Evolutionary conservation across 352 stramenopile genomes (phyloP).

Genomic region (Peronospora tabacina): DNA sequence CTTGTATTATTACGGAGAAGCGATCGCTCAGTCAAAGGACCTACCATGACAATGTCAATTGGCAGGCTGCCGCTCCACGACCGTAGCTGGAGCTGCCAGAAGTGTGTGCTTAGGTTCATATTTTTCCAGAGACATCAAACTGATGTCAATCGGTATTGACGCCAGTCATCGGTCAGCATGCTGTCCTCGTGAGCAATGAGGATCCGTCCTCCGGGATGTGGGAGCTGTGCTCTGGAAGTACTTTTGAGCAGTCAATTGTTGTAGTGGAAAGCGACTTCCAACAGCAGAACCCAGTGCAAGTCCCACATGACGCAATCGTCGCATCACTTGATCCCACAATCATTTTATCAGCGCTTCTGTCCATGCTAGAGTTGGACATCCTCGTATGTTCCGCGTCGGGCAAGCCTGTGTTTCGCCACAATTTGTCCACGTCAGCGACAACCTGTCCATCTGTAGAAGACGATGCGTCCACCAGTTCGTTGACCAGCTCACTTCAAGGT

Average conservation of each 20-base stretch:
- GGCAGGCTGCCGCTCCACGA: slow-evolving; percentile 12
- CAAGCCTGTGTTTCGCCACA: slow-evolving; percentile 53
- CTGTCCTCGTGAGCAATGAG: slow-evolving; percentile 29
- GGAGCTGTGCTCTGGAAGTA: slow-evolving; percentile 27
- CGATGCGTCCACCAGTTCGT: slow-evolving; percentile 32
- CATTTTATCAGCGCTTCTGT: background rate
- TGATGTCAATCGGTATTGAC: slow-evolving; percentile 6
- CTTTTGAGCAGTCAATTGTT: slow-evolving; percentile 8
- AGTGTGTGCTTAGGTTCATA: slow-evolving; percentile 41
- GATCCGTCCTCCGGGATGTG: slow-evolving; percentile 33
- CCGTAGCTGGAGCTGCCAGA: slow-evolving; percentile 37
- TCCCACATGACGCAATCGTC: slow-evolving; percentile 5
- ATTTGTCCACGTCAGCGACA: slow-evolving; percentile 9
- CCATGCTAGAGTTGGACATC: slow-evolving; percentile 38
- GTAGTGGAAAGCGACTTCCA: background rate
- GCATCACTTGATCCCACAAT: background rate
- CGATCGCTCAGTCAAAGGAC: slow-evolving; percentile 15
- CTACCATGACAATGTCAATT: no score
- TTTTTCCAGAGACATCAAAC: slow-evolving; percentile 14
- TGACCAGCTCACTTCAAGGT: slow-evolving; percentile 57
- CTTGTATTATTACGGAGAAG: slow-evolving; percentile 11
- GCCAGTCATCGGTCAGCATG: slow-evolving; percentile 14
- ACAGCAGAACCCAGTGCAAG: background rate
- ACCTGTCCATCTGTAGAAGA: slow-evolving; percentile 11
- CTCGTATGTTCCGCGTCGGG: slow-evolving; percentile 50